These are phyloP conservation scores for Polytolypa hystricis DNA, from an alignment of 2,329 filamentous ascomycete species.

Conservation along the genomic window DNA sequence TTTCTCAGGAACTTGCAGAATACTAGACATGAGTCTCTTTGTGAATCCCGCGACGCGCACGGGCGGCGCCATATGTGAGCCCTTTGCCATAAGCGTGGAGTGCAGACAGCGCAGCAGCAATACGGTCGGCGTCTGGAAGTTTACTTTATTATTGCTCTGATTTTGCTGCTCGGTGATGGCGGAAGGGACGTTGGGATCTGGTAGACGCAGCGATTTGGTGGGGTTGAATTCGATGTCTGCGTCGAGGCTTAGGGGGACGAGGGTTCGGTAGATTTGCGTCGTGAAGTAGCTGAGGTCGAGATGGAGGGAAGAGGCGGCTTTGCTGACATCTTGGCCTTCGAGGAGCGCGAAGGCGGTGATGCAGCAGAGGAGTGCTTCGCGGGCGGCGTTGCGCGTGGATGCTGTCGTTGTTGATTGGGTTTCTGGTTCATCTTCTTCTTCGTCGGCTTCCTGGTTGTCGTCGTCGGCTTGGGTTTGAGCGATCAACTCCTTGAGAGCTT, in stretches of 20 bases:
- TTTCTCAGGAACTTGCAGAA: slow-evolving; percentile 84
- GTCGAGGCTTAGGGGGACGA: slow-evolving; percentile 68
- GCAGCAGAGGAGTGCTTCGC: slow-evolving; percentile 85
- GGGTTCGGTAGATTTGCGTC: slow-evolving; percentile 78
- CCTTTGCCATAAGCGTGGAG: slow-evolving; percentile 67
- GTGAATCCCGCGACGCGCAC: slow-evolving; percentile 81
- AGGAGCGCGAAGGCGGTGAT: slow-evolving; percentile 95
- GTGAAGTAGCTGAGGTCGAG: slow-evolving; percentile 94
- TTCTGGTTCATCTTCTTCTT: slow-evolving; percentile 39
- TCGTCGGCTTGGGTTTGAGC: slow-evolving; percentile 43
- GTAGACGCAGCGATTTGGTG: slow-evolving; percentile 58
- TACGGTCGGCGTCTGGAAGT: slow-evolving; percentile 88
- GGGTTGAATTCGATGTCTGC: slow-evolving; percentile 74
- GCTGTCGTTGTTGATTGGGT: slow-evolving; percentile 32
- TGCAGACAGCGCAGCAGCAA: slow-evolving; percentile 80
- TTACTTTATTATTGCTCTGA: slow-evolving; percentile 54
- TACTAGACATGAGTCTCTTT: slow-evolving; percentile 74
- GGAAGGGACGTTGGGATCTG: slow-evolving; percentile 50
- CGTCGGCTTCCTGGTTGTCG: slow-evolving; percentile 30
- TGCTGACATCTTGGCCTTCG: slow-evolving; percentile 83
- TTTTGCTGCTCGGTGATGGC: slow-evolving; percentile 22
- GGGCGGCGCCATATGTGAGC: slow-evolving; percentile 64
- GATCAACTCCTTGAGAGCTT: slow-evolving; percentile 88
- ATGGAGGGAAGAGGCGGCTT: slow-evolving; percentile 67
- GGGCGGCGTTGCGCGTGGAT: slow-evolving; percentile 62